Percentiles rank a stretch among this genome's conserved stretches.
These are phyloP conservation scores for Agroathelia rolfsii DNA, from an alignment of 1,284 basidiomycete genomes.

Conservation along the genomic window DNA sequence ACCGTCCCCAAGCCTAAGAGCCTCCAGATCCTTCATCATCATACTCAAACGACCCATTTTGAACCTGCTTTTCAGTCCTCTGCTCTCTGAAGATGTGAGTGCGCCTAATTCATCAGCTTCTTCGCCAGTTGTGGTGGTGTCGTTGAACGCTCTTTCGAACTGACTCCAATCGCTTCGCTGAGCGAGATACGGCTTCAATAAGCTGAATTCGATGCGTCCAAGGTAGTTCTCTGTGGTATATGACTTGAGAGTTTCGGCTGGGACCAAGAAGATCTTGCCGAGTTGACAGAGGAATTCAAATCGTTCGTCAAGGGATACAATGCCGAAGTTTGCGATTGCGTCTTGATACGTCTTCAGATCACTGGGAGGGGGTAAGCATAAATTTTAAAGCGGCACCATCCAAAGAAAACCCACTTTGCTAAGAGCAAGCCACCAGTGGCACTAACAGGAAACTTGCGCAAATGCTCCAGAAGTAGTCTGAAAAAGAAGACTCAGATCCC, in stretches of 20 bases:
- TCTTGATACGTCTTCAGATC: slow-evolving; percentile 98
- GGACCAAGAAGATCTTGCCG: slow-evolving; percentile 93
- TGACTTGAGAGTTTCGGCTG: slow-evolving; percentile 84
- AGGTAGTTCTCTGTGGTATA: slow-evolving; percentile 91
- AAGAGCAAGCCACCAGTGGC: slow-evolving; percentile 97
- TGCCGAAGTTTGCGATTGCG: slow-evolving; percentile 69
- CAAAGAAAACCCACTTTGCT: slow-evolving; percentile 64
- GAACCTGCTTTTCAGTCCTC: slow-evolving; percentile 58
- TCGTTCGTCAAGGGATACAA: slow-evolving; percentile 82
- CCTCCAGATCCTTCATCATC: slow-evolving; percentile 80
- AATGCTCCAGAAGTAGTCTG: slow-evolving; percentile 87
- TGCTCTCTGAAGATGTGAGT: slow-evolving; percentile 29
- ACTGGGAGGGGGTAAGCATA: slow-evolving; percentile 31
- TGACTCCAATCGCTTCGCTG: slow-evolving; percentile 85
- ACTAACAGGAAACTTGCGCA: slow-evolving; percentile 93
- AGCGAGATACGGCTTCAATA: slow-evolving; percentile 87
- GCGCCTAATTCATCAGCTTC: slow-evolving; percentile 31
- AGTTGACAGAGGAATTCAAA: slow-evolving; percentile 98
- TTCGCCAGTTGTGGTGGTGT: too few species aligned
- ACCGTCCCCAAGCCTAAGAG: slow-evolving; percentile 52
- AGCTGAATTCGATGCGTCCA: slow-evolving; percentile 78
- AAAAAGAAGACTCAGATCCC: slow-evolving; percentile 6
- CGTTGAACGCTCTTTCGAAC: slow-evolving; percentile 68
- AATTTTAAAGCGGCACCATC: slow-evolving; percentile 2
- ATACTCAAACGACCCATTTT: slow-evolving; percentile 58